These are phyloP conservation scores for Solanum appendiculatum DNA, from an alignment of 257 asterid genomes.

Conservation along the genomic window DNA sequence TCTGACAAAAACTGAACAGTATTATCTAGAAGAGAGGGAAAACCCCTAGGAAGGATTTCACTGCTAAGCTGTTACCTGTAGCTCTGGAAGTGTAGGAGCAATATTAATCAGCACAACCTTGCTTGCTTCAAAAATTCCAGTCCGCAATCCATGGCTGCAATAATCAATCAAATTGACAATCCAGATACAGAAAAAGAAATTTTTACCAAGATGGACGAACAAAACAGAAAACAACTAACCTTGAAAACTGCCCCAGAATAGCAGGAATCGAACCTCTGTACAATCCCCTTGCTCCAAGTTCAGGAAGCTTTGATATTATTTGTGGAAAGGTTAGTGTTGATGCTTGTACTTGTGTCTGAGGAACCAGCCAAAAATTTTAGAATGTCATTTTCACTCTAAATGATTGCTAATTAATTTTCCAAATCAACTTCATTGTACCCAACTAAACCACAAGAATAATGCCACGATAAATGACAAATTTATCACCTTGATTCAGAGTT, in stretches of 20 bases:
- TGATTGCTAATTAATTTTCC: not conserved
- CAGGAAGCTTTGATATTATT: slow-evolving; percentile 78
- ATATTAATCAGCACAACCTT: slow-evolving; percentile 73
- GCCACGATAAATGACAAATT: not conserved
- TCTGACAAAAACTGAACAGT: not conserved
- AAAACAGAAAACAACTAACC: slow-evolving; percentile 27
- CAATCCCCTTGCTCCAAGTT: slow-evolving; percentile 72
- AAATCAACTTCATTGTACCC: not conserved
- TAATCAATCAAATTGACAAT: not conserved
- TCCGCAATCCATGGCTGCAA: slow-evolving; percentile 90
- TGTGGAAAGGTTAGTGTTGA: slow-evolving; percentile 84
- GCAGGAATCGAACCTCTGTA: slow-evolving; percentile 97
- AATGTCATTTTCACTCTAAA: not conserved
- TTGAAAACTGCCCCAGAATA: slow-evolving; percentile 90
- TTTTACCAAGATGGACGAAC: not conserved
- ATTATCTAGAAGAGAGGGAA: not conserved
- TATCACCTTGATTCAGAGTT: not conserved
- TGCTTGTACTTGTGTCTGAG: slow-evolving; percentile 95
- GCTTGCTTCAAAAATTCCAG: slow-evolving; percentile 96
- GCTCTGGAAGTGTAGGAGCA: slow-evolving; percentile 91
- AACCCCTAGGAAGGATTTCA: not conserved
- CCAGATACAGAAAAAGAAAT: not conserved
- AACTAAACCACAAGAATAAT: not conserved
- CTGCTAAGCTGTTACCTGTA: slow-evolving; percentile 51
- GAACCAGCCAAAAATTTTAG: slow-evolving; percentile 14